Conservation (phyloP, 257 asterid genomes). For the Fraxinus excelsior region DNA sequence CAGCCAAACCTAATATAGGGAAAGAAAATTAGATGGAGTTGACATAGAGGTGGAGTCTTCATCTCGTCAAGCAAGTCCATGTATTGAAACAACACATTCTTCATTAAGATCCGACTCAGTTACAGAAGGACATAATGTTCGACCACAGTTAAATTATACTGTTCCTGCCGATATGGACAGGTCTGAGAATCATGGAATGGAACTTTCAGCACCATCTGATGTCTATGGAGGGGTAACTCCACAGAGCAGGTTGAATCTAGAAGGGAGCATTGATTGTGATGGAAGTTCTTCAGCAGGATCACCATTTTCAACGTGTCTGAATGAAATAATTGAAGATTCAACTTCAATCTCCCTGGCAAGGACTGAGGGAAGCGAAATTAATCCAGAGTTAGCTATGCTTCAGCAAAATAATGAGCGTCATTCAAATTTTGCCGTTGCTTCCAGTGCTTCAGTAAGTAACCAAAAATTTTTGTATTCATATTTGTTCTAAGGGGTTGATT, state of each 20-base stretch:
- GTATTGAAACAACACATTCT: slow-evolving; percentile 36
- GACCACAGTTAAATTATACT: slow-evolving; percentile 24
- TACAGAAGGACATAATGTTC: slow-evolving; percentile 40
- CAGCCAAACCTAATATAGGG: slow-evolving; percentile 42
- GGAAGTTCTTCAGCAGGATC: slow-evolving; percentile 59
- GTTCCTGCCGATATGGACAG: slow-evolving; percentile 33
- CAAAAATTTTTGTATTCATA: slow-evolving; percentile 5
- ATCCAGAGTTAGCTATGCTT: slow-evolving; percentile 26
- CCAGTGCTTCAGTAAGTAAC: slow-evolving; percentile 52
- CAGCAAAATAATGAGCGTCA: slow-evolving; percentile 26
- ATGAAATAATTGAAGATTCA: slow-evolving; percentile 45
- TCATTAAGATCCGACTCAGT: slow-evolving; percentile 51
- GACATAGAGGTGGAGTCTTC: slow-evolving; percentile 37
- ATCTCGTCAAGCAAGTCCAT: slow-evolving; percentile 41
- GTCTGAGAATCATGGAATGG: slow-evolving; percentile 47
- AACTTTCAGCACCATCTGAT: slow-evolving; percentile 27
- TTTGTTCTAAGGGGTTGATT: background rate
- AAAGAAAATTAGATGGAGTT: slow-evolving; percentile 40
- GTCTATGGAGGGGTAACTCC: slow-evolving; percentile 36
- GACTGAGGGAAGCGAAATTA: slow-evolving; percentile 36
- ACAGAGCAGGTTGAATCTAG: slow-evolving; percentile 37
- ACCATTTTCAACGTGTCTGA: slow-evolving; percentile 49
- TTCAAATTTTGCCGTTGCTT: slow-evolving; percentile 33
- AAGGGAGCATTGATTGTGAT: slow-evolving; percentile 48
- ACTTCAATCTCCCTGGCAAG: slow-evolving; percentile 33